Base-by-base conservation (phyloP, 2,329 filamentous ascomycete species). In the Exophiala phaeomuriformis region DNA sequence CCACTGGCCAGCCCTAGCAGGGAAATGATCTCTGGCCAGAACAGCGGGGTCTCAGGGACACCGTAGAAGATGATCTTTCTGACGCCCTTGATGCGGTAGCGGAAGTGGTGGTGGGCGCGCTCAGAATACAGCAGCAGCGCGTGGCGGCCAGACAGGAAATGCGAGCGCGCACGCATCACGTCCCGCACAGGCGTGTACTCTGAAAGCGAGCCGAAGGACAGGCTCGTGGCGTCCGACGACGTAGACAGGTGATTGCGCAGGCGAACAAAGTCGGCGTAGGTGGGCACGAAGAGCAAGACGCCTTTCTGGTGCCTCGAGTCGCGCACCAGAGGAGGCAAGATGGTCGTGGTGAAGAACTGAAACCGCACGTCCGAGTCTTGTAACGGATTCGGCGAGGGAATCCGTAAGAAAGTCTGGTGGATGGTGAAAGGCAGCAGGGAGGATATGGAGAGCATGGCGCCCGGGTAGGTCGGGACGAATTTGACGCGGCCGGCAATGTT, bases 211-310 rank as follows among this genome's bases (percentile, higher is more conserved):
- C 89, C 90, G 67, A 96, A 94, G 0, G 84, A 75, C 56, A 84
- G 69, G 56, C 81, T 75, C 29, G 72, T 71, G 2, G 77, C 79
- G 45, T 75, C 71, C 1, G 74, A 65, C 0, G 84, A 83, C 31
- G 83, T 90, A 49, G 90, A 83, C 64, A 98, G 90, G 71, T 90
- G 88, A 73, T 97, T 98, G 50, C 93, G 83, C 55, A 98, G 79
- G 40, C 90, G 86, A 41, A 96, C 86, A 68, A 97, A 97, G 72
- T 98, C 93, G 55, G 96, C 83, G 71, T 96, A 97, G 0, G 86
- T 90, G 0, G 93, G 90, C 47, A 97, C 83, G 72, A 95, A 96
- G 65, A 98, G 77, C 10, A 98, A 75, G 0, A 87, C 88, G 33
- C 93, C 90, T 1, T 76, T 72, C 1, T 77, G 74, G 52, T 83